Conservation (phyloP, 139 green algal genomes). For the Zygnema cylindricum region DNA sequence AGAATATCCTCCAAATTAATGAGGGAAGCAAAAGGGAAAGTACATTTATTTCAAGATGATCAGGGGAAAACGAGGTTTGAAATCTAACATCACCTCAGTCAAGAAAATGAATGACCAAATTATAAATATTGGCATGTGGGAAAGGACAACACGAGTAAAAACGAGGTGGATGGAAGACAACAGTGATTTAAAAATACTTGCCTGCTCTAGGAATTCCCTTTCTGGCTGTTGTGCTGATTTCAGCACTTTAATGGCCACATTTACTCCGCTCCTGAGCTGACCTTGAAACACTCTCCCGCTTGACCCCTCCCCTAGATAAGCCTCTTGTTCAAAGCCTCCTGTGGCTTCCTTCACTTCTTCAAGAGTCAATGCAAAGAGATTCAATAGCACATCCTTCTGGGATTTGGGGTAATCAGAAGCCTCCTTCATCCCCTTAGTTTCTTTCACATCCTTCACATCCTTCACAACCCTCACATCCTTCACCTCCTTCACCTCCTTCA, state of each 20-base stretch:
- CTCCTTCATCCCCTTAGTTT: no score
- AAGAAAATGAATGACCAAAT: no score
- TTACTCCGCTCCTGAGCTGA: background rate
- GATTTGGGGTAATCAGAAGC: background rate
- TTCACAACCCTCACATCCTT: no score
- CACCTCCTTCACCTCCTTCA: no score
- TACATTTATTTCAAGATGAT: no score
- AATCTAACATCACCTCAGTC: no score
- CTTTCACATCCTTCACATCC: no score
- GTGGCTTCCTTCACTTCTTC: slow-evolving; percentile 20
- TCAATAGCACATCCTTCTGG: background rate
- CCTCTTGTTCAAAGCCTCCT: slow-evolving; percentile 27
- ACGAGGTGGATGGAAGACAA: background rate
- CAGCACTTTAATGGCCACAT: slow-evolving; percentile 21
- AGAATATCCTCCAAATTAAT: no score
- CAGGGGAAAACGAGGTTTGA: no score
- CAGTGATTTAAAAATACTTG: background rate
- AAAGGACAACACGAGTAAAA: background rate
- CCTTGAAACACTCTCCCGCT: slow-evolving; percentile 40
- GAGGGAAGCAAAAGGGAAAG: no score
- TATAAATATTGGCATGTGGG: background rate
- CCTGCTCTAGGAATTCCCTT: slow-evolving; percentile 7
- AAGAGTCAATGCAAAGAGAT: background rate
- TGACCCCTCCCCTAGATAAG: slow-evolving; percentile 10
- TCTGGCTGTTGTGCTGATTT: slow-evolving; percentile 33